phyloP scores from a whole-genome alignment of 169 alveolate genomes.

The Besnoitia besnoiti region DNA sequence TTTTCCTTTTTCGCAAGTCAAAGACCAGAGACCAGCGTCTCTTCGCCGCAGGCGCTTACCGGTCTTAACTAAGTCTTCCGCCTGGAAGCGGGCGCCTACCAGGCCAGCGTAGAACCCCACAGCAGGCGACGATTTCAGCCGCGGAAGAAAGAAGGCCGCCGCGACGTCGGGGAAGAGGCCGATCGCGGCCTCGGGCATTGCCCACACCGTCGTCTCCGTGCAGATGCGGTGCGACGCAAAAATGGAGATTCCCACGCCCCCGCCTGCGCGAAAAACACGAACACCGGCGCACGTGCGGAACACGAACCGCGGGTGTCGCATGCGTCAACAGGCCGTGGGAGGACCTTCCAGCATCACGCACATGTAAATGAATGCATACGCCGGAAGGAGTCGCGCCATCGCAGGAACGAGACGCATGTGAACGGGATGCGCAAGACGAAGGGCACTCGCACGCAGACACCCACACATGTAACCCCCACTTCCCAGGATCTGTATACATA shows the following conservation, averaged over 20 bases:
- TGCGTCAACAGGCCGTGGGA: too few species aligned
- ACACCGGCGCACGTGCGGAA: neutral
- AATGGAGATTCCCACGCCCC: slow-evolving; percentile 90
- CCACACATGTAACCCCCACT: neutral
- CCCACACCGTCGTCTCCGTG: slow-evolving; percentile 85
- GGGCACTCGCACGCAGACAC: too few species aligned
- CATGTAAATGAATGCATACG: too few species aligned
- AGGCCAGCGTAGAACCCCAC: slow-evolving; percentile 82
- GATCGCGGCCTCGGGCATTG: slow-evolving; percentile 92
- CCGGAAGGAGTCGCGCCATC: too few species aligned
- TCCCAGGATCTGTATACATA: neutral
- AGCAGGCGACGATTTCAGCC: slow-evolving; percentile 68
- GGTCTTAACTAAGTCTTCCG: slow-evolving; percentile 74
- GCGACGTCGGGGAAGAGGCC: slow-evolving; percentile 91
- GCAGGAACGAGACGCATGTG: too few species aligned
- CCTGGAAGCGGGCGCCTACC: slow-evolving; percentile 84
- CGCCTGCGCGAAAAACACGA: slow-evolving; percentile 75
- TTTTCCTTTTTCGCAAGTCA: too few species aligned
- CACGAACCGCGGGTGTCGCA: neutral
- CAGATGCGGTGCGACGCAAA: slow-evolving; percentile 86
- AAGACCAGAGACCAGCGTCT: too few species aligned
- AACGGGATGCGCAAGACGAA: too few species aligned
- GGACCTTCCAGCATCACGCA: too few species aligned
- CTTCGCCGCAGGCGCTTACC: too few species aligned
- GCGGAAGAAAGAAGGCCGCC: slow-evolving; percentile 83